Base-by-base conservation (phyloP, 129 eudicot species). In the Silybum marianum region DNA sequence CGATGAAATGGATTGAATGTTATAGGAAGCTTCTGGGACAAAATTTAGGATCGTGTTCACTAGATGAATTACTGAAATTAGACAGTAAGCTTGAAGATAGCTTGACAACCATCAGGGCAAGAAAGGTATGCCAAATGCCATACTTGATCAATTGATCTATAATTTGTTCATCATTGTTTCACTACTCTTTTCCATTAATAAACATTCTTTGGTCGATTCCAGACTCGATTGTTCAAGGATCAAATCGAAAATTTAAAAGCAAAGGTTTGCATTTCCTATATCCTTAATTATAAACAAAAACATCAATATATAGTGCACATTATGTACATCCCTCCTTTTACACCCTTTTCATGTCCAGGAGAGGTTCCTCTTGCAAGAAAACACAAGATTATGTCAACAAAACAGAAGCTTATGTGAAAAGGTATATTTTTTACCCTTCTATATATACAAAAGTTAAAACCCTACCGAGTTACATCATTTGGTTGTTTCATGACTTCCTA, bases 21-120 rank as follows among this genome's bases (percentile, higher is more conserved):
- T 8, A 25, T 67, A 87, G 93, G 86, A 89, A 85, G 82, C 84
- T 87, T 78, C 60, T 87, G 81, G 93, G 93, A 75, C 90, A 87
- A 63, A 78, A 73, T 66, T 60, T 90, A 12, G 90, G 62, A 9
- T 69, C 85, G 1, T 90, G 88, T 81, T 81, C 93, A 1, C 6
- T 83, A 19, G 77, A 90, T 18, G 91, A 90, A 77, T 80, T 90
- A 24, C 80, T 85, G 9, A 85, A 85, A n/a, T 73, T 85, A 73
- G 91, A 83, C 58, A 73, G 11, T 76, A 90, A 85, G 81, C 85
- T 87, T 12, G 91, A 90, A 76, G 70, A 24, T 70, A 90, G 89
- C 89, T 85, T 90, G 73, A 80, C 65, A 62, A 87, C 44, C 42
- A 42, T 90, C 66, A 82, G 91, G 74, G 86, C 80, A 10, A 83